phyloP scores from a whole-genome alignment of 106 monocot species.

The Allium fistulosum region DNA sequence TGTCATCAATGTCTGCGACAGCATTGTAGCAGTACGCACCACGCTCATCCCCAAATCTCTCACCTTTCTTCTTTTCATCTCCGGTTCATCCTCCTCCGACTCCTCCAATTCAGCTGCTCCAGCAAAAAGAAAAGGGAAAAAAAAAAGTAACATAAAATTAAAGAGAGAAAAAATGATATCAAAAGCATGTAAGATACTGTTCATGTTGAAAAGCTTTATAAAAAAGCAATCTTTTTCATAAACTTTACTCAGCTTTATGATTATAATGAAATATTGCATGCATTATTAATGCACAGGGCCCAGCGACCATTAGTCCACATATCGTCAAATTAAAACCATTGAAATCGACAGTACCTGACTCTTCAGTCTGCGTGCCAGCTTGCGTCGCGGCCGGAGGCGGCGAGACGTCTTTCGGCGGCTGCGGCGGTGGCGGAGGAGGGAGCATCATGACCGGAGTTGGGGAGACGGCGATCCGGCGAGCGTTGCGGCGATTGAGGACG shows the following conservation, averaged over 20 bases:
- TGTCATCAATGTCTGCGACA: slow-evolving; percentile 54
- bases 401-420: not conserved
- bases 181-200: not conserved
- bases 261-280: not conserved
- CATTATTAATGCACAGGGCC: not conserved
- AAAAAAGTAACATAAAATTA: not conserved
- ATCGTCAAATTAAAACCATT: not conserved
- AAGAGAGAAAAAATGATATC: not conserved
- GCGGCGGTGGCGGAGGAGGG: not conserved
- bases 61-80: slow-evolving; percentile 21
- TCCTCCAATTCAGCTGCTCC: slow-evolving; percentile 21
- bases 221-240: not conserved
- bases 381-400: not conserved
- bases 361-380: not conserved
- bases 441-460: slow-evolving; percentile 6
- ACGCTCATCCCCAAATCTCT: slow-evolving; percentile 49
- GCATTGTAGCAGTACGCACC: slow-evolving; percentile 51
- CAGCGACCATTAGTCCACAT: not conserved
- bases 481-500: slow-evolving; percentile 51
- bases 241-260: not conserved
- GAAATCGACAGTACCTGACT: not conserved
- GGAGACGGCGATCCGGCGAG: slow-evolving; percentile 20
- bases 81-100: slow-evolving; percentile 28
- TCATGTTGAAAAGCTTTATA: slow-evolving; percentile 2
- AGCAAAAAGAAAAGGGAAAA: not conserved